phyloP scores from a whole-genome alignment of 1,139 yeast species.

The Hansenula lynferdii region DNA sequence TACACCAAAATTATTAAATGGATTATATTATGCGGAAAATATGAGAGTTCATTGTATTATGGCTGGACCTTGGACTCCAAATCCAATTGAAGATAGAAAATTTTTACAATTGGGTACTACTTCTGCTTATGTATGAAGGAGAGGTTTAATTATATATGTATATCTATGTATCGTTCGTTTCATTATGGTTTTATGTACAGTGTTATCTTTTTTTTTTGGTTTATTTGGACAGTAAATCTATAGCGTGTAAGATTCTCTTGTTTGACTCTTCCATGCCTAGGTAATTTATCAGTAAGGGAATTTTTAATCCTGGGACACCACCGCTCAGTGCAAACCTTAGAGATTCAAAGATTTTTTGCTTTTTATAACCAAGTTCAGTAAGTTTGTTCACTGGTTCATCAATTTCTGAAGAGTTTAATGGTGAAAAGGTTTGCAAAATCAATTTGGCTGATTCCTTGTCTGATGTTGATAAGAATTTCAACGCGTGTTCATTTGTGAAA shows the following conservation, averaged over 20 bases:
- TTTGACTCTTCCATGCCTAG: constrained; percentile 46
- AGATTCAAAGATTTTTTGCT: constrained; percentile 52
- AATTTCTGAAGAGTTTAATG: constrained; percentile 12
- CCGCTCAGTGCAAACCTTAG: constrained; percentile 75
- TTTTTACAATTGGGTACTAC: constrained; percentile 30
- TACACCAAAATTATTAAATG: constrained; percentile 86
- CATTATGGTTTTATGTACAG: neutral
- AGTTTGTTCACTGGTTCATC: constrained; percentile 18
- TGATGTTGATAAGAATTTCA: constrained; percentile 15
- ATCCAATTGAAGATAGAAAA: constrained; percentile 25
- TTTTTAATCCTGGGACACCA: constrained; percentile 61
- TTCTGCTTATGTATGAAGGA: constrained; percentile 20
- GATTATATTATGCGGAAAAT: constrained; percentile 68
- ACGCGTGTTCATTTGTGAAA: constrained; percentile 20
- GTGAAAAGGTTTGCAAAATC: constrained; percentile 15
- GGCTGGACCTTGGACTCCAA: constrained; percentile 51
- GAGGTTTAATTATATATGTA: constrained; percentile 3
- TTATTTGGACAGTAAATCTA: constrained; percentile 1
- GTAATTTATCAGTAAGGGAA: constrained; percentile 54
- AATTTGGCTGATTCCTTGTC: constrained; percentile 10
- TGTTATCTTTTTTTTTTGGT: neutral
- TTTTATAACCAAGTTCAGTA: constrained; percentile 23
- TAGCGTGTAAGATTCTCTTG: constrained; percentile 32
- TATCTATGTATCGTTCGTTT: constrained; percentile 2
- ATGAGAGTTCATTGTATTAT: constrained; percentile 89